Percentiles rank a stretch among this genome's conserved stretches.
Conservation (phyloP, 108 stramenopile species). For the Aurantiochytrium sp. region DNA sequence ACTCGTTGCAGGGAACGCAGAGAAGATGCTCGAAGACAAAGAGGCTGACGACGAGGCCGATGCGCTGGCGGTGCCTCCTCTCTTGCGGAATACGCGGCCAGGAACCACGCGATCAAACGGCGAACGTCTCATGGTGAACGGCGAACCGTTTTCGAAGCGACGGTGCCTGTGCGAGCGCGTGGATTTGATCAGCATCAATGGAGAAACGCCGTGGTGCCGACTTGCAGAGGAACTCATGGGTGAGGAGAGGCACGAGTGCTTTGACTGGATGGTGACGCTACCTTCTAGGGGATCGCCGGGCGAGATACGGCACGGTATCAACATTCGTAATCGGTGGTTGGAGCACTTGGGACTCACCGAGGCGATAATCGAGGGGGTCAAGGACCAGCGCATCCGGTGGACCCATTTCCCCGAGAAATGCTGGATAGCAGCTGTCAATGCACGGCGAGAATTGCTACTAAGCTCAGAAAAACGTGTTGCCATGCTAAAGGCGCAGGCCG, state of each 20-base stretch:
- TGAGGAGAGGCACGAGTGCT: neutral
- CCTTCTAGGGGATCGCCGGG: neutral
- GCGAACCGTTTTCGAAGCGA: neutral
- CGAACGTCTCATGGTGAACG: neutral
- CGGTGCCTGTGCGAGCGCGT: neutral
- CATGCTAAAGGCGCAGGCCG: neutral
- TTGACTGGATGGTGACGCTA: neutral
- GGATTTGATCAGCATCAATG: neutral
- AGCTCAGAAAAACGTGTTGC: neutral
- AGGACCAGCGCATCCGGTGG: neutral
- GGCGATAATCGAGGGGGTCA: neutral
- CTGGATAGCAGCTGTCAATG: neutral
- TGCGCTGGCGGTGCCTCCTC: neutral
- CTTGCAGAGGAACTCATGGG: neutral
- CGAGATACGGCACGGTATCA: neutral
- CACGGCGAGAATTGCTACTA: neutral
- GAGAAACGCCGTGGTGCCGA: neutral
- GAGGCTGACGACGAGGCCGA: neutral
- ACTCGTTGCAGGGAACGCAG: neutral
- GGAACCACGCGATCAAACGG: neutral
- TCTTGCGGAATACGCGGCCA: neutral
- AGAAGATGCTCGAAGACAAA: neutral
- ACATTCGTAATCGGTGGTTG: neutral
- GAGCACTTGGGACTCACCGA: neutral
- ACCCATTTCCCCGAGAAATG: neutral